These are phyloP conservation scores for Exophiala viscosa DNA, from an alignment of 2,329 filamentous ascomycete genomes.

Conservation along the genomic window DNA sequence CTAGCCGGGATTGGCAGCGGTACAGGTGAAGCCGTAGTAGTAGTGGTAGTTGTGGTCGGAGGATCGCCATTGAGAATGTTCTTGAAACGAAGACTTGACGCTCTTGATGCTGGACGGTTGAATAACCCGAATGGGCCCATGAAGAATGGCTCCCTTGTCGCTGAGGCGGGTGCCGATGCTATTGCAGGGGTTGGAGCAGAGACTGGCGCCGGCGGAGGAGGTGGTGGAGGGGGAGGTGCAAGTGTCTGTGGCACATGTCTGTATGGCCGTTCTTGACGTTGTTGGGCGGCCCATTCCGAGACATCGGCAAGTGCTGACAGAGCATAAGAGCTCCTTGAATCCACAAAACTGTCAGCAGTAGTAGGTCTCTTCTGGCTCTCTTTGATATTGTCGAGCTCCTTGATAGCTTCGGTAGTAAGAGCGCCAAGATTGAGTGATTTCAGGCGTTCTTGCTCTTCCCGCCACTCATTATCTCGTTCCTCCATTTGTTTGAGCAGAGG, in stretches of 20 bases:
- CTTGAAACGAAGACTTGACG: no score
- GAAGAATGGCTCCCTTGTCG: no score
- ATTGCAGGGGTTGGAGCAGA: no score
- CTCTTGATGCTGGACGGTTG: no score
- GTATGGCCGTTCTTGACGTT: conserved; percentile 12
- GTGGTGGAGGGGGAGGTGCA: conserved; percentile 9
- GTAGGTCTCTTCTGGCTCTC: conserved; percentile 16
- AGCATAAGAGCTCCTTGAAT: conserved; percentile 16
- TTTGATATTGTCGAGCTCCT: conserved; percentile 19
- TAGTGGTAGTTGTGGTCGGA: neutral
- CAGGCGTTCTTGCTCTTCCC: conserved; percentile 9
- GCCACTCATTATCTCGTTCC: conserved; percentile 18
- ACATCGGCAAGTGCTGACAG: conserved; percentile 28
- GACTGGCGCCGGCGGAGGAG: neutral
- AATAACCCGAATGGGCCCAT: no score
- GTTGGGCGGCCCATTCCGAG: conserved; percentile 19
- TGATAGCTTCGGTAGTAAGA: conserved; percentile 20
- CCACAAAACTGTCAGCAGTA: neutral
- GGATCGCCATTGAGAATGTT: no score
- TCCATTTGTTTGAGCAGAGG: conserved; percentile 24
- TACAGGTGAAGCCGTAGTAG: neutral
- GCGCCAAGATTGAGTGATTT: conserved; percentile 20
- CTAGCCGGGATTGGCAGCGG: conserved; percentile 1
- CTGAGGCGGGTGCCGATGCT: no score
- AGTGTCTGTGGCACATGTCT: conserved; percentile 20